Base-by-base conservation (phyloP, 73 alveolate species). In the Halteria grandinella region DNA sequence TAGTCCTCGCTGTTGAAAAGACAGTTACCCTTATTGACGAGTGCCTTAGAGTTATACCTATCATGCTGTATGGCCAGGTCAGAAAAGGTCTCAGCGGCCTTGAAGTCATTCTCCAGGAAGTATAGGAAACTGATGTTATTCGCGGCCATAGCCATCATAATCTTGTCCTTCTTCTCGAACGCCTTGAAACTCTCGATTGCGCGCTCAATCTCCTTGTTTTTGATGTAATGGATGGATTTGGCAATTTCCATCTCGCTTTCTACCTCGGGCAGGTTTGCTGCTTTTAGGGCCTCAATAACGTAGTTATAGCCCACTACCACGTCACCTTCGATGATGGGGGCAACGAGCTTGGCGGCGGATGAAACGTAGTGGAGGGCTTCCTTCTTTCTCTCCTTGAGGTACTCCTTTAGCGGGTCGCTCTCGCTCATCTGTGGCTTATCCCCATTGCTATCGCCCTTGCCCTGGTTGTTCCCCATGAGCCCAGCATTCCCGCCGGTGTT, bases 1-100 rank as follows among this genome's bases (percentile, higher is more conserved):
- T 92, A 97, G 76, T 98, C 99, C 77, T 97, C 99, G 70, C 88
- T 93, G 77, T 95, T 93, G 85, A 92, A 97, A 78, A 96, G 93
- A 57, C 99, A 95, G 94, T 98, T 98, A 2, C 99, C 99, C 82
- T 97, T 98, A 76, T 98, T 98, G 39, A 98, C 99, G 69, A 98
- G 95, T 6, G 99, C 99, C 86, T 97, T 94, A 11, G 99, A 98
- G 75, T 98, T 93, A 83, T 92, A 95, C 75, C 99, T 95, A 66
- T 96, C 99, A 76, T 87, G 91, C 73, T 94, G 93, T 15, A 97
- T 97, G 32, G 99, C 99, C n/a, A 97, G 86, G 77, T 98, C 99
- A 21, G 99, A 98, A 83, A 97, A 98, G 76, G 89, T 88, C 79
- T 98, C 99, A 10, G 99, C 99, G 47, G 89, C 79, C 31, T 83